phyloP scores from a whole-genome alignment of 306 rosid species.

The Cicer judaicum region DNA sequence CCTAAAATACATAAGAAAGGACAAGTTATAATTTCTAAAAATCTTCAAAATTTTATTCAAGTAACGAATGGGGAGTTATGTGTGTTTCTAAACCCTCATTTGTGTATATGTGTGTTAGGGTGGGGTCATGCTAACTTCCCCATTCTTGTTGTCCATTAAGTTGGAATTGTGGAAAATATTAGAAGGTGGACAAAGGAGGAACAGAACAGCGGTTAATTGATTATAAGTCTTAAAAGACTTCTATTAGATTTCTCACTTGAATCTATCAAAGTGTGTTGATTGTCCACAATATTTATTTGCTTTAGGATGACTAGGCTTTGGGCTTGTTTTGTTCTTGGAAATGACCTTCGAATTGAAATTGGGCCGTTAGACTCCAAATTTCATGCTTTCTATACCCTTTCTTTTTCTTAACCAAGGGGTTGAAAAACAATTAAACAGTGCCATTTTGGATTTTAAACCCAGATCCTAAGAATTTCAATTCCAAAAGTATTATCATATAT shows the following conservation, averaged over 20 bases:
- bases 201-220: not conserved
- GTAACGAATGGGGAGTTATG: conserved; percentile 7
- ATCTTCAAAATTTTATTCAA: conserved; percentile 7
- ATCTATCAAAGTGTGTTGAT: conserved; percentile 3
- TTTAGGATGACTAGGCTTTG: conserved; percentile 13
- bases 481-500: not conserved
- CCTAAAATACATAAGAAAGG: not conserved
- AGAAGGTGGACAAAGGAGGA: conserved; percentile 17
- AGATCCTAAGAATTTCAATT: too few relatives aligned
- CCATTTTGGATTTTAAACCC: conserved; percentile 1
- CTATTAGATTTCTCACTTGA: conserved; percentile 5
- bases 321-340: not conserved
- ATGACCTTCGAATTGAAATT: not conserved
- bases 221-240: not conserved
- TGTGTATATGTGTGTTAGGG: not conserved
- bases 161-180: conserved; percentile 6
- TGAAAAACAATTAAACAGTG: not conserved
- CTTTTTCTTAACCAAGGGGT: not conserved
- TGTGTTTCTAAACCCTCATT: conserved; percentile 2
- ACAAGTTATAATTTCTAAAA: conserved; percentile 8
- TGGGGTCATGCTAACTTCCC: not conserved
- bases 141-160: conserved; percentile 5
- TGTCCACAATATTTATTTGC: conserved; percentile 10
- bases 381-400: not conserved
- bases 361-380: conserved; percentile 9